Conservation (phyloP, 306 rosid genomes). For the Myrica gale region DNA sequence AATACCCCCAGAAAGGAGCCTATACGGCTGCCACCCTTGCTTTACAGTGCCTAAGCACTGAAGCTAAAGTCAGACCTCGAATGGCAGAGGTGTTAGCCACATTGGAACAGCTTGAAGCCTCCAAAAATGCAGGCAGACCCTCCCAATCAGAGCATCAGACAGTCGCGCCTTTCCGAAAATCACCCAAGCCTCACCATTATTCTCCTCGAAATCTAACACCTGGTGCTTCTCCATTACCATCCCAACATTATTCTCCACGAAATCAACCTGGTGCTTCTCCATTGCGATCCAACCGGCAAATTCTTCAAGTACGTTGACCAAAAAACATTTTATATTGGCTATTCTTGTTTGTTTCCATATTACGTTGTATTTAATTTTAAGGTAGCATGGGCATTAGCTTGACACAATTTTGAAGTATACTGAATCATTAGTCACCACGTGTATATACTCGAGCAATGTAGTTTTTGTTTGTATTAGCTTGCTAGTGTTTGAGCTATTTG, state of each 20-base stretch:
- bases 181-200: slow-evolving; percentile 47
- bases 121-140: slow-evolving; percentile 44
- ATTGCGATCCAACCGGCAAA: slow-evolving; percentile 49
- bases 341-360: slow-evolving; percentile 27
- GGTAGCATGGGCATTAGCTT: slow-evolving; percentile 33
- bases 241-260: slow-evolving; percentile 41
- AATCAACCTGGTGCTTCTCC: slow-evolving; percentile 57
- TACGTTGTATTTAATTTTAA: slow-evolving; percentile 19
- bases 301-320: slow-evolving; percentile 39
- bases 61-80: slow-evolving; percentile 75
- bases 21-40: slow-evolving; percentile 71
- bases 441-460: slow-evolving; percentile 19
- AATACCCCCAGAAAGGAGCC: slow-evolving; percentile 83
- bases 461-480: slow-evolving; percentile 9
- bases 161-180: slow-evolving; percentile 34
- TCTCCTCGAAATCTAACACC: slow-evolving; percentile 51
- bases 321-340: slow-evolving; percentile 31
- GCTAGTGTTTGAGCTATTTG: slow-evolving; percentile 1
- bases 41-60: slow-evolving; percentile 65
- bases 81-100: slow-evolving; percentile 70
- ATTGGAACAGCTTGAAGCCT: slow-evolving; percentile 60
- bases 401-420: slow-evolving; percentile 35
- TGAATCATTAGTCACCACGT: slow-evolving; percentile 20
- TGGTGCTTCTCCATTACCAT: slow-evolving; percentile 54
- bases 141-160: slow-evolving; percentile 44